Conservation (phyloP, 306 rosid genomes). For the Cajanus cajan region DNA sequence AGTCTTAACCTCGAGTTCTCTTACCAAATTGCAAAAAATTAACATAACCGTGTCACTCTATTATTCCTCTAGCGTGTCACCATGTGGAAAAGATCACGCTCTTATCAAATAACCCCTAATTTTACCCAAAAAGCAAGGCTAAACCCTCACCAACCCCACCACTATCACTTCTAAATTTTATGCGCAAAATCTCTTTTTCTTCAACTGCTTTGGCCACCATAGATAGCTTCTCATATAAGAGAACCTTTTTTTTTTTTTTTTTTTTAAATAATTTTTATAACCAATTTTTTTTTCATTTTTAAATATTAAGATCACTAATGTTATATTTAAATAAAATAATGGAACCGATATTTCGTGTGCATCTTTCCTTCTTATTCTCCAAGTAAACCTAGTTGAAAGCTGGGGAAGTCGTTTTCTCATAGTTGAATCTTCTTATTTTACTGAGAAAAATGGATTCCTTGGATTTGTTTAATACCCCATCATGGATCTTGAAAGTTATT, state of each 20-base stretch:
- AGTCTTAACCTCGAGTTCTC: too few relatives aligned
- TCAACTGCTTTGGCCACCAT: neutral
- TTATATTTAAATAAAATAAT: slow-evolving; percentile 12
- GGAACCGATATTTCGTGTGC: slow-evolving; percentile 23
- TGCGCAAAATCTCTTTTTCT: neutral
- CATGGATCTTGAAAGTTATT: slow-evolving; percentile 41
- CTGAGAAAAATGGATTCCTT: slow-evolving; percentile 27
- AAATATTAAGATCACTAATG: too few relatives aligned
- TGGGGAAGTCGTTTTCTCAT: slow-evolving; percentile 36
- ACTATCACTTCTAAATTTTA: neutral
- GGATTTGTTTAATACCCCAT: slow-evolving; percentile 33
- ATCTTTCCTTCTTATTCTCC: slow-evolving; percentile 19
- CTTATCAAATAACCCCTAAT: neutral
- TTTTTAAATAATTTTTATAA: too few relatives aligned
- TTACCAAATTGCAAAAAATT: neutral
- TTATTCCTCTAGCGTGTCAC: neutral
- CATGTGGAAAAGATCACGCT: slow-evolving; percentile 8
- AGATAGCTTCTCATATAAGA: slow-evolving; percentile 22
- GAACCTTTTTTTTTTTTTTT: neutral
- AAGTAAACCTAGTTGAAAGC: neutral
- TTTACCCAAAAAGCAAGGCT: neutral
- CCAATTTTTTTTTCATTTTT: too few relatives aligned
- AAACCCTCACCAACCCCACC: slow-evolving; percentile 36
- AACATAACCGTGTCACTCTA: neutral
- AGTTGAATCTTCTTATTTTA: slow-evolving; percentile 32